phyloP scores from a whole-genome alignment of 2,329 filamentous ascomycete genomes.

The Alternaria sp. region DNA sequence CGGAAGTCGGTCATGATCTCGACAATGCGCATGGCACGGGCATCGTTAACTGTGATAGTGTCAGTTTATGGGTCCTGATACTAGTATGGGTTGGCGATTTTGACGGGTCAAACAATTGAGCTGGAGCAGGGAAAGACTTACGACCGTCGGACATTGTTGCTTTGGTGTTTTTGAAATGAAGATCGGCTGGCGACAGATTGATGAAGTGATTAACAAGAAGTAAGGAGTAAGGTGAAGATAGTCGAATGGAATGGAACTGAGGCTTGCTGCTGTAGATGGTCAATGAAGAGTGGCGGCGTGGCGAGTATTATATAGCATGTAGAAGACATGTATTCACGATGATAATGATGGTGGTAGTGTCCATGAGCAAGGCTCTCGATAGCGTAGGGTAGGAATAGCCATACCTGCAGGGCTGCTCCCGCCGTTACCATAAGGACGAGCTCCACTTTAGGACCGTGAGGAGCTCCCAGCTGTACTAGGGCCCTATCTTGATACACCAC shows the following conservation, averaged over 20 bases:
- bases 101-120: not conserved
- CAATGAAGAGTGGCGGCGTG: slow-evolving; percentile 38
- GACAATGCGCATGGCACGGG: slow-evolving; percentile 67
- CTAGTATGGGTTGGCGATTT: not conserved
- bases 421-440: slow-evolving; percentile 49
- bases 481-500: slow-evolving; percentile 35
- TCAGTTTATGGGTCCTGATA: slow-evolving; percentile 19
- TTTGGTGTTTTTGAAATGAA: slow-evolving; percentile 12
- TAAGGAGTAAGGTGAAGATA: slow-evolving; percentile 5
- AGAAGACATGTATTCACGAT: slow-evolving; percentile 39
- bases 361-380: slow-evolving; percentile 40
- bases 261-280: slow-evolving; percentile 32
- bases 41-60: slow-evolving; percentile 65
- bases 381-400: slow-evolving; percentile 25
- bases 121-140: slow-evolving; percentile 51
- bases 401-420: slow-evolving; percentile 48
- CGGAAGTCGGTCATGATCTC: slow-evolving; percentile 72
- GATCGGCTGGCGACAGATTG: slow-evolving; percentile 28
- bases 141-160: slow-evolving; percentile 64
- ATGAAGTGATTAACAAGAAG: slow-evolving; percentile 13
- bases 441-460: slow-evolving; percentile 48
- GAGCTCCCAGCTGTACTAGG: slow-evolving; percentile 49
- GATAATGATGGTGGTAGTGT: slow-evolving; percentile 22
- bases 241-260: slow-evolving; percentile 27
- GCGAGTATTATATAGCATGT: slow-evolving; percentile 49